Base-by-base conservation (phyloP, 1,284 basidiomycete genomes). In the Malassezia obtusa region DNA sequence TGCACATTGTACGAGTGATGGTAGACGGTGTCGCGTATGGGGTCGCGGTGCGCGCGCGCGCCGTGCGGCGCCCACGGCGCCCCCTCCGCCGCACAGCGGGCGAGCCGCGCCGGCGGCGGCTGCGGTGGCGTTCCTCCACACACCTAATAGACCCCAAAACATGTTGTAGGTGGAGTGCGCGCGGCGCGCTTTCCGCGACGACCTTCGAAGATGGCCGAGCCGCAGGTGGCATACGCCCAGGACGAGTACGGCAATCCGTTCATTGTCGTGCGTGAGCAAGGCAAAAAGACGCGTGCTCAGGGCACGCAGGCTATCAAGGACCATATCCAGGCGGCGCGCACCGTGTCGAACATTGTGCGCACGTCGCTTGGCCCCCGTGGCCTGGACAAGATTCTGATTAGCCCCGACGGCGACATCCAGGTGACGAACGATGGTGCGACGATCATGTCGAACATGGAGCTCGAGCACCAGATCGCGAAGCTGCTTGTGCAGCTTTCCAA, bases 311-410 rank as follows among this genome's bases (percentile, higher is more conserved):
- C 92, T 61, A 95, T 98, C 80, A 92, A 95, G 80, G 62, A 64
- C 55, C 67, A 68, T 52, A 72, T 65, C 48, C 55, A 61, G 47
- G 90, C 87, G 84, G 44, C 92, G 90, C 77, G 96, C 49, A 88
- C 88, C 12, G 89, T 96, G 39, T 83, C 90, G 22, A 91, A 92
- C 77, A 96, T 98, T 72, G 82, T 98, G 71, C 84, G 87, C 71
- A 92, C 91, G 51, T 95, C 89, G 9, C 80, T 98, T 26, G 92
- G 92, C 19, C 92, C 92, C 24, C 81, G 91, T 79, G 91, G 92
- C 44, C 82, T 98, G 54, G 94, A 98, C 81, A 98, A 98, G 83
- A 96, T 98, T 75, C 82, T 98, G 71, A 95, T 98, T 73, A 91
- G 89, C 36, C 85, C 91, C 25, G 92, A 98, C 78, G 92, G 92